Evolutionary conservation across 306 rosid genomes (phyloP).

Genomic region (Rubus idaeus): DNA sequence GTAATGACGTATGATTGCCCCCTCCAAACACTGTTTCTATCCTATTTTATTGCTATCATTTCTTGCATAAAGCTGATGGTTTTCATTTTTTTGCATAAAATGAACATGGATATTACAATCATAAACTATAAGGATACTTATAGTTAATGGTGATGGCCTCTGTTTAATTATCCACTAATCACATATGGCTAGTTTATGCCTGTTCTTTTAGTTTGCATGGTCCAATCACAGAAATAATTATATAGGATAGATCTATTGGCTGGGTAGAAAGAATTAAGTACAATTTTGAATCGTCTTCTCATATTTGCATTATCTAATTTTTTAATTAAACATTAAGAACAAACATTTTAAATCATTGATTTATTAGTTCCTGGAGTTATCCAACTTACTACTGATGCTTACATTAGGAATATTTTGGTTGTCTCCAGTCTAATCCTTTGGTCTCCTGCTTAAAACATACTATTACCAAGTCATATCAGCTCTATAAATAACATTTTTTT

Average conservation of each 20-base stretch:
- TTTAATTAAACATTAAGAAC: not conserved
- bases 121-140: too few relatives aligned
- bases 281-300: not conserved
- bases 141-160: not conserved
- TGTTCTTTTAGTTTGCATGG: not conserved
- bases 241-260: not conserved
- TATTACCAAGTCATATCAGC: not conserved
- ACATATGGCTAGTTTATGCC: not conserved
- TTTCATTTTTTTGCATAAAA: not conserved
- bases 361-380: not conserved
- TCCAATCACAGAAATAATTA: not conserved
- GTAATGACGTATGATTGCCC: constrained; percentile 62
- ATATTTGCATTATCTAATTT: not conserved
- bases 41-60: not conserved
- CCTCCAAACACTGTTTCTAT: not conserved
- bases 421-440: not conserved
- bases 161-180: not conserved
- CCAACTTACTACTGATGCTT: not conserved
- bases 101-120: not conserved
- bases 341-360: not conserved
- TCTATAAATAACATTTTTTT: not conserved
- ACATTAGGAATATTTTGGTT: not conserved
- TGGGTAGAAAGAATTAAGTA: not conserved
- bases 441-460: not conserved
- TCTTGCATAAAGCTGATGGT: not conserved